A percentile compares a stretch with the other conserved stretches of the same genome.
Conservation (phyloP, 2,329 filamentous ascomycete genomes). For the Penicillium sp. region DNA sequence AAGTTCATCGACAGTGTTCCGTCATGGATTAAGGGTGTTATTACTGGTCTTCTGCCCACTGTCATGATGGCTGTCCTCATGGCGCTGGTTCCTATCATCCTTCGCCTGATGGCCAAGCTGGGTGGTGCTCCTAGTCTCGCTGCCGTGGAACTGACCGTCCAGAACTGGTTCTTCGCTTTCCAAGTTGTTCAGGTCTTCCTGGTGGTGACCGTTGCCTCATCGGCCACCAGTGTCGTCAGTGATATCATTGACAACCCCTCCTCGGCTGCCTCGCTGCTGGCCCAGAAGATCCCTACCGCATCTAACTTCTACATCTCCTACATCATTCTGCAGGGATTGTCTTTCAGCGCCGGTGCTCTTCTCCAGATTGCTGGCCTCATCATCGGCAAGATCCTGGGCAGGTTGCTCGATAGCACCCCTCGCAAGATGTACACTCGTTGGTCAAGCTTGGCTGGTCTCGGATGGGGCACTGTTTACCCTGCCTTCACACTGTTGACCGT, state of each 20-base stretch:
- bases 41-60: constrained; percentile 80
- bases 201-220: constrained; percentile 77
- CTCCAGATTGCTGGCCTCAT: constrained; percentile 73
- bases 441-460: constrained; percentile 69
- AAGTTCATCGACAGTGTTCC: constrained; percentile 74
- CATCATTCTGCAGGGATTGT: constrained; percentile 87
- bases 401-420: constrained; percentile 73
- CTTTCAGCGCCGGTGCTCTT: constrained; percentile 71
- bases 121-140: constrained; percentile 78
- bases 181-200: constrained; percentile 85
- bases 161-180: constrained; percentile 78
- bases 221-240: constrained; percentile 68
- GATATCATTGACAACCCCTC: constrained; percentile 64
- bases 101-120: constrained; percentile 73
- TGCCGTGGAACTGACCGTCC: constrained; percentile 80
- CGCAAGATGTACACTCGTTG: constrained; percentile 77
- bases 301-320: constrained; percentile 97
- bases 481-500: constrained; percentile 78
- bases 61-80: constrained; percentile 79
- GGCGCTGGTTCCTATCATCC: constrained; percentile 78
- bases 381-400: constrained; percentile 71
- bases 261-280: constrained; percentile 63
- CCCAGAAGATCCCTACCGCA: constrained; percentile 72
- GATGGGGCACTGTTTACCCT: constrained; percentile 82
- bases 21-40: constrained; percentile 68